phyloP scores from a whole-genome alignment of 768 basidiomycete genomes.

The Rhodotorula taiwanensis region DNA sequence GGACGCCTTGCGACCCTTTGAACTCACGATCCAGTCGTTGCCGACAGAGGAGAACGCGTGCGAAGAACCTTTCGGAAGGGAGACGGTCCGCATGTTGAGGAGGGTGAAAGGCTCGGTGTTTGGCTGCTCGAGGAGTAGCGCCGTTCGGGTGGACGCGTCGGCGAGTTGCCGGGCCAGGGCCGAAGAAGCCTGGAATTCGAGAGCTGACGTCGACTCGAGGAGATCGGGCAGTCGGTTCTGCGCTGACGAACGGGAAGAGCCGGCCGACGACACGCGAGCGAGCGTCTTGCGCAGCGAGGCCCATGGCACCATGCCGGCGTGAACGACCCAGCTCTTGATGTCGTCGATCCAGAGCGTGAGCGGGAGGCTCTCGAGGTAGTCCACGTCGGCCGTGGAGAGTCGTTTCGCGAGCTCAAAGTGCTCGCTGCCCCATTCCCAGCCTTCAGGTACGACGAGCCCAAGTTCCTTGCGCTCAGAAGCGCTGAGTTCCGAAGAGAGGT shows the following conservation, averaged over 20 bases:
- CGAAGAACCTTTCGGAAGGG: constrained; percentile 1
- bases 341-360: constrained; percentile 28
- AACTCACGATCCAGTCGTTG: constrained; percentile 26
- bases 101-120: constrained; percentile 31
- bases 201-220: constrained; percentile 5
- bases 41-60: no score
- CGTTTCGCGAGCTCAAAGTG: constrained; percentile 34
- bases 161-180: constrained; percentile 3
- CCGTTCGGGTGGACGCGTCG: neutral
- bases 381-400: constrained; percentile 6
- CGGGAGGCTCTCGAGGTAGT: constrained; percentile 24
- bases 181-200: constrained; percentile 11
- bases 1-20: constrained; percentile 13
- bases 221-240: neutral
- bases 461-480: neutral
- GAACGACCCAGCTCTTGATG: constrained; percentile 30
- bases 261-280: neutral
- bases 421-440: constrained; percentile 31
- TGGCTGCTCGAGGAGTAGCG: constrained; percentile 21
- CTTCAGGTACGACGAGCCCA: constrained; percentile 23
- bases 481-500: constrained; percentile 8
- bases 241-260: neutral
- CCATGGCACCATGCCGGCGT: constrained; percentile 35
- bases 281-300: neutral
- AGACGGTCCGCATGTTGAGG: constrained; percentile 28